Base-by-base conservation (phyloP, 306 rosid species). In the Arachis stenosperma region DNA sequence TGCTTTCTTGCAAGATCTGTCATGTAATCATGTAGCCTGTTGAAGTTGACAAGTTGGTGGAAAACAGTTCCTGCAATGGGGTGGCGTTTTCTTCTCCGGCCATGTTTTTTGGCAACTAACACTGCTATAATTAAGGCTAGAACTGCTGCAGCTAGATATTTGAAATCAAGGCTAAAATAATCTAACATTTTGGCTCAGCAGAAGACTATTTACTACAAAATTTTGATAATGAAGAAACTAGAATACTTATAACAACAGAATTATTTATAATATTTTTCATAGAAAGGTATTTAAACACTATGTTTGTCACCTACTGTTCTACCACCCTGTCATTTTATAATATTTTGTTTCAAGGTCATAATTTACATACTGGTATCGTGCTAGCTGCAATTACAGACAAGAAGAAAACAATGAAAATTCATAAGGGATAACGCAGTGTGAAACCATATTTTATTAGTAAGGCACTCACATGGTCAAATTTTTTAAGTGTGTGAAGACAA, bases 1-100 rank as follows among this genome's bases (percentile, higher is more conserved):
- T 22, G 27, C 27, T 22, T 22, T 22, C 27, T 22, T 22, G 27
- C 27, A 22, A 22, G 27, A 1, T 22, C 27, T 22, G 27, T 22
- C 27, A 22, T 90, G 15, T 90, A 90, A 61, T 93, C 84, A 47
- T 90, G 97, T 66, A 89, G 1, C 63, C 90, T 81, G 13, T 86
- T 81, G 89, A 93, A 93, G 75, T 93, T 85, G 27, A 77, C 75
- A 29, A 90, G 65, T 71, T 87, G 98, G 50, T 93, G 78, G 36
- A 93, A 88, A 0, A 85, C 11, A 2, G 97, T 93, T 0, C 97
- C 93, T 0, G 85, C 97, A 73, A 90, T 29, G 67, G 70, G 22
- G 6, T 55, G 60, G 60, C 33, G 36, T 22, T 22, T 22, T 22
- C 27, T 22, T 22, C 27, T 22, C 27, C 27, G 27, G 27, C 27